Conservation (phyloP, 495 filamentous ascomycete genomes). For the Trichocladium uniseriatum region DNA sequence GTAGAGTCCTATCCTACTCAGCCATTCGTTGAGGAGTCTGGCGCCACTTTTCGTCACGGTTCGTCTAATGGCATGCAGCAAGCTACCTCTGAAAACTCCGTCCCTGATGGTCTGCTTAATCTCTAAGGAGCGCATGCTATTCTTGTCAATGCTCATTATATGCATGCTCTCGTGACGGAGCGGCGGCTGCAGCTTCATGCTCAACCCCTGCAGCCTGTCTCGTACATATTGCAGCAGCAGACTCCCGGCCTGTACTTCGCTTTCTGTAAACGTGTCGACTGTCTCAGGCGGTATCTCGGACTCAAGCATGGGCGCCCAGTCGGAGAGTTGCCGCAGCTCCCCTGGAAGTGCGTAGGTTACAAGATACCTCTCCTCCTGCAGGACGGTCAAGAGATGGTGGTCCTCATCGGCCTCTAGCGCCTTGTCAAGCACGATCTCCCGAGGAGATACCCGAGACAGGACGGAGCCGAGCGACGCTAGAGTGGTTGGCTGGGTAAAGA, state of each 20-base stretch:
- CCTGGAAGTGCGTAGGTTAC: conserved; percentile 45
- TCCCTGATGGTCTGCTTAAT: conserved; percentile 78
- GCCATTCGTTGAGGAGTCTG: conserved; percentile 67
- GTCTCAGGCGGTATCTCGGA: conserved; percentile 42
- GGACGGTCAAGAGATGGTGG: conserved; percentile 33
- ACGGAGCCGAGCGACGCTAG: conserved; percentile 63
- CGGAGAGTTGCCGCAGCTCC: conserved; percentile 44
- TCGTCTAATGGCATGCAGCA: conserved; percentile 78
- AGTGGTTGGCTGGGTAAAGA: conserved; percentile 76
- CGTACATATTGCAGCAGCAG: conserved; percentile 75
- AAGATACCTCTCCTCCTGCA: conserved; percentile 49
- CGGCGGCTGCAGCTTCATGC: conserved; percentile 79
- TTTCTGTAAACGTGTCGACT: conserved; percentile 32
- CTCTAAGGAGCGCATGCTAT: conserved; percentile 80
- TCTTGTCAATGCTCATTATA: conserved; percentile 84
- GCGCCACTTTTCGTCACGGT: conserved; percentile 88
- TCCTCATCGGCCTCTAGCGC: conserved; percentile 41
- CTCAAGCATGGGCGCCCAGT: conserved; percentile 73
- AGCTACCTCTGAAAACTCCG: conserved; percentile 61
- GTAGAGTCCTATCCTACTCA: conserved; percentile 47
- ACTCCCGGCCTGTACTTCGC: conserved; percentile 59
- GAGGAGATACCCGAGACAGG: conserved; percentile 70
- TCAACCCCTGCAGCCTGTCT: conserved; percentile 63
- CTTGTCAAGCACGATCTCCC: conserved; percentile 74
- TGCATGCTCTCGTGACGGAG: conserved; percentile 59